Conservation (phyloP, 169 alveolate species). For the Fabrea salina region DNA sequence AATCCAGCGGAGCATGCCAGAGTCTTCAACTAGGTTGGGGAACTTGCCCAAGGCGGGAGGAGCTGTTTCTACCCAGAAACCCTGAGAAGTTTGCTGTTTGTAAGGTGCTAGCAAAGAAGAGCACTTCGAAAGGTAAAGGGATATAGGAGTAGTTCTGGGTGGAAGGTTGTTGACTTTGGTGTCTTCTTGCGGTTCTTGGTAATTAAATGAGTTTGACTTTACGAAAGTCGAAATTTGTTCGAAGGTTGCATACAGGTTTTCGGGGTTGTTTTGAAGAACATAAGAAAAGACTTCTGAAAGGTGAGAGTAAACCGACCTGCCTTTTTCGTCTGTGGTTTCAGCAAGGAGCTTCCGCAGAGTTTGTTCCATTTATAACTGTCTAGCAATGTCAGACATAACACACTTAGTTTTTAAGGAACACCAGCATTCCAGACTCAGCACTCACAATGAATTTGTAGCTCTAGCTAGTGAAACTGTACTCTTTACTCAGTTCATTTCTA, state of each 20-base stretch:
- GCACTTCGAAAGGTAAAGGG: no score
- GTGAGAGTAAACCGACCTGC: slow-evolving; percentile 36
- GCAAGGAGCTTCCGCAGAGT: background rate
- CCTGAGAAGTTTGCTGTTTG: no score
- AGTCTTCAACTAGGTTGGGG: background rate
- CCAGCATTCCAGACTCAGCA: no score
- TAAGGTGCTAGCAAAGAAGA: no score
- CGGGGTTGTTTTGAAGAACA: slow-evolving; percentile 39
- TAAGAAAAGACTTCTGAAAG: slow-evolving; percentile 28
- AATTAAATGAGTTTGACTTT: slow-evolving; percentile 6
- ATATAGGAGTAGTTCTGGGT: no score
- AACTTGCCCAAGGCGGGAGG: background rate
- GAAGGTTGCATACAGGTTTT: slow-evolving; percentile 39
- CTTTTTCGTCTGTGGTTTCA: background rate
- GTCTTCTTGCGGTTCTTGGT: background rate
- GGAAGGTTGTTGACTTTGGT: background rate
- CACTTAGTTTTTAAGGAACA: no score
- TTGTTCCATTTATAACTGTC: slow-evolving; percentile 24
- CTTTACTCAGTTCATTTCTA: no score
- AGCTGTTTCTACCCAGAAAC: background rate
- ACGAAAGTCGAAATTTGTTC: slow-evolving; percentile 41
- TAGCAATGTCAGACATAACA: no score
- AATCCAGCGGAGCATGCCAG: slow-evolving; percentile 28
- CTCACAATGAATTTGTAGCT: no score
- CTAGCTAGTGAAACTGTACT: no score